phyloP scores from a whole-genome alignment of 768 basidiomycete species.

The Boletus tomentosulus region DNA sequence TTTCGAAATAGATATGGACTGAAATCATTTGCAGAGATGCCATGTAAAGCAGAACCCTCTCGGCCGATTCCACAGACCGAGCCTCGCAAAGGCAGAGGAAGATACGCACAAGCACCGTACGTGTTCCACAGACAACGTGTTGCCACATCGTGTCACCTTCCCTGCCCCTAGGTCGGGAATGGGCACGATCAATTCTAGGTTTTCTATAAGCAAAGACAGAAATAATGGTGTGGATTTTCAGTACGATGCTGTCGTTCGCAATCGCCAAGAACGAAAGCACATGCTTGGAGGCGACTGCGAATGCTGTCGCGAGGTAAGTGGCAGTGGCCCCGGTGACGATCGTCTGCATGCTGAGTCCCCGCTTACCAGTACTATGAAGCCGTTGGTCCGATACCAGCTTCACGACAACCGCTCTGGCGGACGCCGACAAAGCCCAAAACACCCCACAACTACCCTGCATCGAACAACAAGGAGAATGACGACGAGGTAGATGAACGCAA shows the following conservation, averaged over 20 bases:
- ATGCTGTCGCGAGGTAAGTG: conserved; percentile 69
- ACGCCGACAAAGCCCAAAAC: conserved; percentile 45
- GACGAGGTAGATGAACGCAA: conserved; percentile 50
- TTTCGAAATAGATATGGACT: background rate
- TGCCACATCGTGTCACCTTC: background rate
- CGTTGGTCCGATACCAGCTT: conserved; percentile 67
- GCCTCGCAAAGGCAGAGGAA: conserved; percentile 51
- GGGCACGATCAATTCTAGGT: conserved; percentile 57
- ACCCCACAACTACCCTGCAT: background rate
- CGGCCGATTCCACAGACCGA: conserved; percentile 11
- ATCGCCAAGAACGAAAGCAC: conserved; percentile 54
- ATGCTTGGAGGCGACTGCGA: conserved; percentile 81
- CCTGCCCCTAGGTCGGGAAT: conserved; percentile 22
- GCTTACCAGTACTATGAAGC: conserved; percentile 68
- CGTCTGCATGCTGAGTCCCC: background rate
- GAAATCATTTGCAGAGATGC: conserved; percentile 8
- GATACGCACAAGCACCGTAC: conserved; percentile 46
- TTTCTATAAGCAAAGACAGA: conserved; percentile 57
- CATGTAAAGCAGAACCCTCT: conserved; percentile 10
- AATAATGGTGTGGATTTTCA: conserved; percentile 67
- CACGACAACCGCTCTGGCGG: conserved; percentile 71
- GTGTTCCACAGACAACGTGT: conserved; percentile 9
- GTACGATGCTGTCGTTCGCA: conserved; percentile 75
- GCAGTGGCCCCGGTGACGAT: background rate
- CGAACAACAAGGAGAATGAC: conserved; percentile 27